Conservation (phyloP, 306 rosid species). For the Acacia crassicarpa region DNA sequence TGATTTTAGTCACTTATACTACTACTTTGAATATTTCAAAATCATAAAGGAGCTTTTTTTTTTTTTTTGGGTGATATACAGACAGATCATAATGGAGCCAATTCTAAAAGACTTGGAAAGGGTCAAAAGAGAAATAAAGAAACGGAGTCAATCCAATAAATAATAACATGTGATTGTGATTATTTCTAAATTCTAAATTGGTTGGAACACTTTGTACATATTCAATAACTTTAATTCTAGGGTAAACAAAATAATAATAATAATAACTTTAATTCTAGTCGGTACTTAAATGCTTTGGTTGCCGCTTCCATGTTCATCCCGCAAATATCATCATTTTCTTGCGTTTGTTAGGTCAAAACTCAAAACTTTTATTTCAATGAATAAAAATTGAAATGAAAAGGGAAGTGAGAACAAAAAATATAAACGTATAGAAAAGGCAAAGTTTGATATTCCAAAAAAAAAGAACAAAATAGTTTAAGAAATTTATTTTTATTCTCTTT, state of each 20-base stretch:
- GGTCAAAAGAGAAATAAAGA: not conserved
- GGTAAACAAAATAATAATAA: too few relatives aligned
- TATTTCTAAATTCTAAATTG: not conserved
- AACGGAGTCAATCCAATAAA: not conserved
- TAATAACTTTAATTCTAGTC: not conserved
- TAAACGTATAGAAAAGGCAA: not conserved
- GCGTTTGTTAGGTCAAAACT: not conserved
- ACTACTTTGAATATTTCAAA: not conserved
- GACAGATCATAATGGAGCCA: not conserved
- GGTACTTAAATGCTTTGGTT: not conserved
- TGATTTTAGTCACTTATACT: not conserved
- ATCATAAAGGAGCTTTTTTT: not conserved
- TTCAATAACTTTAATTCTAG: too few relatives aligned
- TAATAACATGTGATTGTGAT: not conserved
- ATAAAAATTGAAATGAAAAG: not conserved
- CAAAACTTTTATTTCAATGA: not conserved
- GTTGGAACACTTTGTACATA: not conserved
- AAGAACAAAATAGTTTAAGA: too few relatives aligned
- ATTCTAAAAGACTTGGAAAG: not conserved
- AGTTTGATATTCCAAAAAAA: not conserved
- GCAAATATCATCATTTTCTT: not conserved
- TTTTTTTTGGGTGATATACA: not conserved
- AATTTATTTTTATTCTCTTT: too few relatives aligned
- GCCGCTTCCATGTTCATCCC: not conserved
- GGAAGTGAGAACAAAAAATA: not conserved